phyloP scores from a whole-genome alignment of 495 filamentous ascomycete species.

The Lasiosphaeria miniovina region DNA sequence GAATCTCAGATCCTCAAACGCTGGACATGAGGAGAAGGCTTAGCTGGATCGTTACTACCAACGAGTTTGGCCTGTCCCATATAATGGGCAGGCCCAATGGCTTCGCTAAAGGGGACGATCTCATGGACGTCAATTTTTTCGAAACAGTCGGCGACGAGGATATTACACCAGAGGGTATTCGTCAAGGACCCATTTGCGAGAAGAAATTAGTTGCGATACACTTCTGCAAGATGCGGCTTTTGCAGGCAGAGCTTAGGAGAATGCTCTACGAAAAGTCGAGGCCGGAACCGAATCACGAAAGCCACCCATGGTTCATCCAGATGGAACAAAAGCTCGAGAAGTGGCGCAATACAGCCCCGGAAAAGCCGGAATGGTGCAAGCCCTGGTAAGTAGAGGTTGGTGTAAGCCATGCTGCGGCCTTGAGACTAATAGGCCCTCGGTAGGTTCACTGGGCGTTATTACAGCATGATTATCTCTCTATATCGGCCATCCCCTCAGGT shows the following conservation, averaged over 20 bases:
- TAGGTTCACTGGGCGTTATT: constrained; percentile 74
- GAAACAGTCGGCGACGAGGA: constrained; percentile 71
- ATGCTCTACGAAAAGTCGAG: constrained; percentile 79
- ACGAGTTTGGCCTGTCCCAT: constrained; percentile 86
- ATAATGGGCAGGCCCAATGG: constrained; percentile 79
- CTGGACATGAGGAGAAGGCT: constrained; percentile 85
- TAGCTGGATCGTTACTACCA: constrained; percentile 78
- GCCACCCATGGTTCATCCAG: constrained; percentile 77
- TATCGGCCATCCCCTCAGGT: constrained; percentile 88
- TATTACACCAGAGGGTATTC: constrained; percentile 76
- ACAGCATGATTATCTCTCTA: constrained; percentile 81
- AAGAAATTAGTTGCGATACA: constrained; percentile 87
- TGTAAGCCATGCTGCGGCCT: no score
- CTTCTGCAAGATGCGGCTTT: constrained; percentile 84
- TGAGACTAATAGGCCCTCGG: constrained; percentile 3
- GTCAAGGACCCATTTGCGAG: constrained; percentile 61
- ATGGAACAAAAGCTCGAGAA: constrained; percentile 74
- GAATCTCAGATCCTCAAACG: constrained; percentile 59
- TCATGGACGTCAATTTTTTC: constrained; percentile 80
- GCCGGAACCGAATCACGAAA: constrained; percentile 65
- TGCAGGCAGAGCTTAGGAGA: constrained; percentile 83
- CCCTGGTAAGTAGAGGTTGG: constrained; percentile 44
- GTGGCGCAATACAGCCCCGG: constrained; percentile 57
- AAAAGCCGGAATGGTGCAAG: constrained; percentile 47
- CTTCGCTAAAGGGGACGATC: constrained; percentile 73